Evolutionary conservation across 1,284 basidiomycete species (phyloP).

Genomic region (Phenoliferia sp.): DNA sequence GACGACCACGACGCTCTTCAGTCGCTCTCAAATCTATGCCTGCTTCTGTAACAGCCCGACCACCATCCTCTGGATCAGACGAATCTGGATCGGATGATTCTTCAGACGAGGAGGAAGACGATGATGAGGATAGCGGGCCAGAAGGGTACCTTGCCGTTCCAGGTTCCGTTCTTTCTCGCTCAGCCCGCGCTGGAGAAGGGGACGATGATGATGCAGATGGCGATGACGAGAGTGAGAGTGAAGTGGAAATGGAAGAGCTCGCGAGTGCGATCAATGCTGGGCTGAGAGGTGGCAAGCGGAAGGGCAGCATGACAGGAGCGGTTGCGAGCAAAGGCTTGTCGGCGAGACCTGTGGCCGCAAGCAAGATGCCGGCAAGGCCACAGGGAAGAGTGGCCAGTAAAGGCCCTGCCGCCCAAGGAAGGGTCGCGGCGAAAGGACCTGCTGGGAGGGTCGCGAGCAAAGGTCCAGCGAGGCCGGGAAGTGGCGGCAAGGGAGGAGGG

Average conservation of each 20-base stretch:
- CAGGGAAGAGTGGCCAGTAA: background rate
- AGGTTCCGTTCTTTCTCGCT: background rate
- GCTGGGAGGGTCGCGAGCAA: background rate
- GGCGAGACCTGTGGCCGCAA: background rate
- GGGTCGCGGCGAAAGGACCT: background rate
- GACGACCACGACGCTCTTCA: background rate
- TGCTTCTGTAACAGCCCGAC: background rate
- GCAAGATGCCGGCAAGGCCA: background rate
- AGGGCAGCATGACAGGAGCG: background rate
- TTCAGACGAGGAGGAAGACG: background rate
- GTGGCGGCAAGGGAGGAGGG: background rate
- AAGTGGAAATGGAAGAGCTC: background rate
- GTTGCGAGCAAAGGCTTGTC: background rate
- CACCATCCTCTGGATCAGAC: background rate
- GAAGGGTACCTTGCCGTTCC: slow-evolving; percentile 9
- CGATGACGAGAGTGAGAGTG: background rate
- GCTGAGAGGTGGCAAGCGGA: background rate
- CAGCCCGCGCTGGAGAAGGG: background rate
- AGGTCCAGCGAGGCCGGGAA: background rate
- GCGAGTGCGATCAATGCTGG: background rate
- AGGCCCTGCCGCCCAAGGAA: background rate
- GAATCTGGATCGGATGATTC: slow-evolving; percentile 5
- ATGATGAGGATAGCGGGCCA: slow-evolving; percentile 3
- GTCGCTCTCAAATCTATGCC: background rate
- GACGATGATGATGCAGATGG: background rate